Base-by-base conservation (phyloP, 2,329 filamentous ascomycete species). In the Zasmidium angulare region DNA sequence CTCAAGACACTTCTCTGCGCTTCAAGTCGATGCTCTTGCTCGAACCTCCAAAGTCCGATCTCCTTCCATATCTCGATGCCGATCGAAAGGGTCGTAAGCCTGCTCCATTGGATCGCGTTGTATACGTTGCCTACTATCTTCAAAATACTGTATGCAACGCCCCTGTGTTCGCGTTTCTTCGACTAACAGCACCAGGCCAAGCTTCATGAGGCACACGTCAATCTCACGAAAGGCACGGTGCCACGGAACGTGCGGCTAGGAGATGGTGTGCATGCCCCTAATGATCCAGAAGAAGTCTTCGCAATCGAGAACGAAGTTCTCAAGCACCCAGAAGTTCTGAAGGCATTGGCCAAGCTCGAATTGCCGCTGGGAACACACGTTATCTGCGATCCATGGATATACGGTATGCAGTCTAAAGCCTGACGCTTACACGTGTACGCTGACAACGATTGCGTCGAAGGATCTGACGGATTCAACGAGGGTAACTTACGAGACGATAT, bases 301-400 rank as follows among this genome's bases (percentile, higher is more conserved):
- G 83, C 77, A 6, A 81, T 86, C 46, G 85, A 87, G 68, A 78
- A 81, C 62, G 71, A 81, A 29, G 84, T 80, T n/a, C 73, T 86
- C 11, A 77, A 77, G 47, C 82, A 87, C 63, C 78, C 80, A 24
- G 77, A 76, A 2, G 84, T 87, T 9, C 76, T 84, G 66, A 82
- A 81, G 1, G 84, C 84, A 62, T 79, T 87, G 56, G 81, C 80
- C 31, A 87, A 87, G 66, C 64, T 87, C 60, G 72, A 86, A 59
- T 76, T 87, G 0, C 84, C 85, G 0, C 73, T 82, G 62, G 84
- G 83, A 21, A 78, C 83, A 4, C 78, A 79, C 1, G 77, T 87
- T 20, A 81, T 85, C 61, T 78, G 80, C 52, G 85, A 86, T 63
- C 84, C 84, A 0, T 92, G 89, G 89, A 90, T 90, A 36, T 92